Base-by-base conservation (phyloP, 371 early-diverging fungal species). In the Zychaea mexicana region DNA sequence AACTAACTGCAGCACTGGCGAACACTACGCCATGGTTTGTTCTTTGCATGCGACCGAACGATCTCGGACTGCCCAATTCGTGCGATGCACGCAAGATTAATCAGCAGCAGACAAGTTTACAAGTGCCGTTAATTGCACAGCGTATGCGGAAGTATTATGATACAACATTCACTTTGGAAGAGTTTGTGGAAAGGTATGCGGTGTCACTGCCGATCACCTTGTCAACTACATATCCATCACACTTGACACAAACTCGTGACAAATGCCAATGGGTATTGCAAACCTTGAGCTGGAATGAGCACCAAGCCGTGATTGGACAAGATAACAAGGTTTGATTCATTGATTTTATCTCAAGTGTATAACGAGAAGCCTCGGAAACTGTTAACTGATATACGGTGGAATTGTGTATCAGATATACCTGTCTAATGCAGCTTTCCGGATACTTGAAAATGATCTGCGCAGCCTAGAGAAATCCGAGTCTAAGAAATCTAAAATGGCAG, bases 1-100 rank as follows among this genome's bases (percentile, higher is more conserved):
- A 92, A 61, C 71, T 96, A 15, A 80, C 92, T 9, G 88, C 88
- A 17, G 85, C 90, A 12, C 75, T 96, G 17, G 84, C 83, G 24
- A 89, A 90, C 52, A 33, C 95, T 2, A 82, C 86, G 33, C 80
- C 92, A 12, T 96, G 96, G 96, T 92, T 88, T 68, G 79, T 96
- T 31, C 71, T 92, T 64, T 94, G 93, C 78, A 74, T 97, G 49
- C 82, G 85, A 36, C 90, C 92, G 1, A 88, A 90, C 65, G 89
- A 90, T 61, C 73, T 85, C 2, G 76, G 78, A 49, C 71, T 83
- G 66, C 76, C 86, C 26, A 74, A 78, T 39, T 68, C 75, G 8
- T 87, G 86, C 67, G 91, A 92, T 74, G 67, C 74, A 24, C 80
- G 77, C 24, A 75, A 75, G 42, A 71, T 94, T 8, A 56, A 78